Percentiles rank a stretch among this genome's conserved stretches.
Evolutionary conservation across 1,139 yeast genomes (phyloP).

Genomic region (Saccharomyces hybrid): DNA sequence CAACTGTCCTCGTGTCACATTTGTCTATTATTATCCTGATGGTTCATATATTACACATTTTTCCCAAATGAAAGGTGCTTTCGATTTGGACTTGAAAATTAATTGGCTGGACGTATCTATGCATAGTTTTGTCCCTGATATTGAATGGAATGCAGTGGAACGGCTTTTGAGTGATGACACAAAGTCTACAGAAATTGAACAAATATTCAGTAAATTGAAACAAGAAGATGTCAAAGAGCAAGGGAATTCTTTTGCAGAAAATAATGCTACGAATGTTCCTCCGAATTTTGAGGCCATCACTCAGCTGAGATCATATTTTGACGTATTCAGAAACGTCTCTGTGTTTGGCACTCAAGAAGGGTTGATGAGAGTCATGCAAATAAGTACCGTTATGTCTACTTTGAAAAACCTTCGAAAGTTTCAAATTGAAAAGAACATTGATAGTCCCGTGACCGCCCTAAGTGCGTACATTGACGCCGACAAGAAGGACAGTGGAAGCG

Average conservation of each 20-base stretch:
- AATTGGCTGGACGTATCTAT: conserved; percentile 65
- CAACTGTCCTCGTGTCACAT: conserved; percentile 48
- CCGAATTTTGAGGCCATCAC: conserved; percentile 23
- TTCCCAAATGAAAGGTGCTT: conserved; percentile 52
- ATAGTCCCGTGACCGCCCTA: background rate
- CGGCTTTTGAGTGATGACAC: conserved; percentile 25
- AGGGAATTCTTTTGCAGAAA: background rate
- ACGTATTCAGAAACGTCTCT: conserved; percentile 37
- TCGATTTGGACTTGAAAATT: conserved; percentile 54
- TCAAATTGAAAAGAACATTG: background rate
- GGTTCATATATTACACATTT: conserved; percentile 59
- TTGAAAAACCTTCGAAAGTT: conserved; percentile 37
- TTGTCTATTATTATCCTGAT: conserved; percentile 53
- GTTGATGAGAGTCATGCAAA: conserved; percentile 62
- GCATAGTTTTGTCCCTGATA: conserved; percentile 38
- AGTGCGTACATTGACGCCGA: conserved; percentile 8
- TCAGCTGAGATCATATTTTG: conserved; percentile 31
- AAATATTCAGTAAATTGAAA: conserved; percentile 3
- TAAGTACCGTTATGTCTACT: conserved; percentile 68
- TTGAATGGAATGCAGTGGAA: conserved; percentile 38
- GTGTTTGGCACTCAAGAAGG: conserved; percentile 57
- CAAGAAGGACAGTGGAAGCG: background rate
- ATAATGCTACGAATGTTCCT: conserved; percentile 6
- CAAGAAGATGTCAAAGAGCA: conserved; percentile 1
- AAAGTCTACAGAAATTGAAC: conserved; percentile 16